Conservation (phyloP, 495 filamentous ascomycete species). For the Penicillium alfredii region DNA sequence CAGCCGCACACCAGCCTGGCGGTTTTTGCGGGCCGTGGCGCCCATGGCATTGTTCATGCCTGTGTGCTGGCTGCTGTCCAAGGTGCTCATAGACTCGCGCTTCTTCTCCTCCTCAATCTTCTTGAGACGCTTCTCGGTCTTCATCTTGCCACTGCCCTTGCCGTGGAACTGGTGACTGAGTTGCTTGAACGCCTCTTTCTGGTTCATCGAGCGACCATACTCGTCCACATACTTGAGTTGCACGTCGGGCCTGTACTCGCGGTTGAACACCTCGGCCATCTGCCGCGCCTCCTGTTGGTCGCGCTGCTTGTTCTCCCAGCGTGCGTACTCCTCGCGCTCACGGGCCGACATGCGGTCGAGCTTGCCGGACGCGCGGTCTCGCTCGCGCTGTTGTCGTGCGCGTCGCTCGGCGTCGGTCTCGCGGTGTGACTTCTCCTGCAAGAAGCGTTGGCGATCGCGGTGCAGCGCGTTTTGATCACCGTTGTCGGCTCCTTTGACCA, state of each 20-base stretch:
- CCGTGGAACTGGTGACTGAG: slow-evolving; percentile 96
- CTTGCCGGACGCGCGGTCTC: slow-evolving; percentile 72
- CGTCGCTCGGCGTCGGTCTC: slow-evolving; percentile 71
- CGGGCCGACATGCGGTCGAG: slow-evolving; percentile 81
- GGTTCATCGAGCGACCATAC: slow-evolving; percentile 72
- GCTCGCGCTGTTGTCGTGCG: slow-evolving; percentile 78
- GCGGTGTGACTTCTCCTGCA: slow-evolving; percentile 66
- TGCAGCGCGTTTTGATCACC: slow-evolving; percentile 60
- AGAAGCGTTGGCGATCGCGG: slow-evolving; percentile 74
- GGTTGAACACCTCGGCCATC: slow-evolving; percentile 76
- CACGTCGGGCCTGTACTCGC: slow-evolving; percentile 83
- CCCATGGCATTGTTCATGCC: slow-evolving; percentile 78
- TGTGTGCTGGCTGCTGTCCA: slow-evolving; percentile 75
- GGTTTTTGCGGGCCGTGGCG: slow-evolving; percentile 67
- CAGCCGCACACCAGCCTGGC: slow-evolving; percentile 84
- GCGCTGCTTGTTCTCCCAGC: slow-evolving; percentile 77
- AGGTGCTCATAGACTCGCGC: slow-evolving; percentile 67
- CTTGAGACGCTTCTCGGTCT: slow-evolving; percentile 95
- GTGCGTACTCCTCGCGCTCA: slow-evolving; percentile 85
- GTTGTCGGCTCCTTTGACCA: slow-evolving; percentile 60
- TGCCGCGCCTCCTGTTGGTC: slow-evolving; percentile 76
- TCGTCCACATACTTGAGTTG: slow-evolving; percentile 88
- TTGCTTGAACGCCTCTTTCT: slow-evolving; percentile 96
- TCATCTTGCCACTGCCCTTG: slow-evolving; percentile 93
- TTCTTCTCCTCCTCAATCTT: slow-evolving; percentile 96